Evolutionary conservation across 768 basidiomycete genomes (phyloP), one percentile per base, ranked within the genome.

Genomic region (Suillus plorans): DNA sequence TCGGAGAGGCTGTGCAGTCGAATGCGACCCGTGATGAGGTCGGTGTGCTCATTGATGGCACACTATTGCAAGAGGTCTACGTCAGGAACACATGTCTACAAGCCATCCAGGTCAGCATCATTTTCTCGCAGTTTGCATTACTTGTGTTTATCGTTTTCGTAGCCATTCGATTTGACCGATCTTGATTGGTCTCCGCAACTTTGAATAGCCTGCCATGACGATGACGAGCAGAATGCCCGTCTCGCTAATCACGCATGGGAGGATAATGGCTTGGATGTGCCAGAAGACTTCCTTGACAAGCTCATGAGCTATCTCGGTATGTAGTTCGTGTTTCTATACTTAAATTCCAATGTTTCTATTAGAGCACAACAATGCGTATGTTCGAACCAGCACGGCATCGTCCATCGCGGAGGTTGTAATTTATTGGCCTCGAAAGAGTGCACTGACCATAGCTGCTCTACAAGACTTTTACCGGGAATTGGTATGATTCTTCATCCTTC

Each of bases 81-180:
- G 92, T 92, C 2, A 85, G 97, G 18, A 91, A 90, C 70, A 89
- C 95, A 9, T 94, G 92, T 71, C 79, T 99, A n/a, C 95, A 96
- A 70, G 84, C 95, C 1, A 80, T 99, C 3, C 94, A 95, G 84
- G 95, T 94, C 56, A 31, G 79, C 58, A 34, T 22, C 66, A 14
- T 64, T 63, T 52, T 6, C 56, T 13, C 60, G 25, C 10, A 18
- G 9, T 3, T 66, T 13, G 22, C 34, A 20, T 20, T 44, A 37
- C 18, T 9, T 56, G 16, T 62, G 47, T 57, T 63, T 36, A 69
- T 28, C 52, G 3, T 37, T 39, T 41, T 18, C 22, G 2, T 65
- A 98, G 94, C 91, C 95, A 0, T 90, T 99, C 68, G 97, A 99
- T 76, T 76, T 99, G 56, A 98, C 96, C 0, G 97, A 99, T 57